Conservation (phyloP, 768 basidiomycete genomes). For the Favolaschia claudopus region DNA sequence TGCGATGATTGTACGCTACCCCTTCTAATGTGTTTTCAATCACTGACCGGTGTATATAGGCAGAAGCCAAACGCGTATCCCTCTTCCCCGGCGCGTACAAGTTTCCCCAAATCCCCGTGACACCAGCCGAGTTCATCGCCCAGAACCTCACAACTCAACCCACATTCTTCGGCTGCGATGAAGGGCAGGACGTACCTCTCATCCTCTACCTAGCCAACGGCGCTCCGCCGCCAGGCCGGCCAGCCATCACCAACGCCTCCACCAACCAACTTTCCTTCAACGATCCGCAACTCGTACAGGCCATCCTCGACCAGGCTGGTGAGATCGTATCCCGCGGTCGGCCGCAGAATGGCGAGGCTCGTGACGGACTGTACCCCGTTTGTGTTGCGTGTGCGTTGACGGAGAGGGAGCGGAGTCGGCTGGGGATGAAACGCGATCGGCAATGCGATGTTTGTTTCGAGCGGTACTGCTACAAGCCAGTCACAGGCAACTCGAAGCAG, state of each 20-base stretch:
- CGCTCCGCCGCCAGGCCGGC: constrained; percentile 45
- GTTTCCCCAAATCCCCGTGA: constrained; percentile 38
- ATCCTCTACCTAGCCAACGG: constrained; percentile 67
- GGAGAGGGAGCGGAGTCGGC: constrained; percentile 49
- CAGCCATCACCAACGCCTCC: constrained; percentile 48
- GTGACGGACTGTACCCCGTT: constrained; percentile 52
- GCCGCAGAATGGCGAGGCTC: constrained; percentile 32
- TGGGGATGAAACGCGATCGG: constrained; percentile 31
- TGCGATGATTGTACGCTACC: constrained; percentile 18
- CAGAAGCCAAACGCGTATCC: constrained; percentile 17
- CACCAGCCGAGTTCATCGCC: constrained; percentile 37
- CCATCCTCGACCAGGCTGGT: constrained; percentile 55
- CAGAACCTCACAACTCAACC: constrained; percentile 47
- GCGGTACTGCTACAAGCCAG: constrained; percentile 40
- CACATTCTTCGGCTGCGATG: constrained; percentile 56
- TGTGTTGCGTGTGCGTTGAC: constrained; percentile 61
- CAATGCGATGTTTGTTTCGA: constrained; percentile 39
- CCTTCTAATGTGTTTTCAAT: neutral
- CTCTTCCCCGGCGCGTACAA: constrained; percentile 36
- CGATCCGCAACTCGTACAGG: constrained; percentile 41
- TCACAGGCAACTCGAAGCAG: neutral
- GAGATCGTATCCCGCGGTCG: constrained; percentile 51
- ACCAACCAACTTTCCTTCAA: constrained; percentile 49
- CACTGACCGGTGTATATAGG: neutral
- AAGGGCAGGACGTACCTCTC: constrained; percentile 47